Percentiles rank a stretch among this genome's conserved stretches.
Evolutionary conservation across 495 filamentous ascomycete genomes (phyloP).

Genomic region (Penicillium pulvis): DNA sequence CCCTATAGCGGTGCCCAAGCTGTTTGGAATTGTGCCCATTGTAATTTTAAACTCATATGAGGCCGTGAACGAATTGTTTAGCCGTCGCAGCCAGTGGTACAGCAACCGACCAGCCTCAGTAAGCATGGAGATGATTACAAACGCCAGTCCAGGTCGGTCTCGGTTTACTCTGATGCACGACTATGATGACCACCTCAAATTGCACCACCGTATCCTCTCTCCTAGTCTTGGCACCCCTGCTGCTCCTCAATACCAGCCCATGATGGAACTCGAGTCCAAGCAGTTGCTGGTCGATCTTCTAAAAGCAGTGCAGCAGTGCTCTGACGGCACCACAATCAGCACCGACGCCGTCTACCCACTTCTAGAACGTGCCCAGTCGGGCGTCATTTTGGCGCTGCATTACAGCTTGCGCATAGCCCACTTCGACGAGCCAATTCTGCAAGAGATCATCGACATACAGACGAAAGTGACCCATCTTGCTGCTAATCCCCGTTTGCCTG

Average conservation of each 20-base stretch:
- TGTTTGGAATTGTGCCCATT: slow-evolving; percentile 34
- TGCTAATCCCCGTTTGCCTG: slow-evolving; percentile 32
- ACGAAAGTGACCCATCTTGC: slow-evolving; percentile 29
- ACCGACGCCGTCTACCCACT: slow-evolving; percentile 25
- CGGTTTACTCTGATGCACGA: slow-evolving; percentile 36
- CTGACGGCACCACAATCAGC: slow-evolving; percentile 12
- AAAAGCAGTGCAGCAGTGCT: background rate
- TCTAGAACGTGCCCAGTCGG: slow-evolving; percentile 33
- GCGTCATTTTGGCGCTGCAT: slow-evolving; percentile 33
- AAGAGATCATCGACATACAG: slow-evolving; percentile 29
- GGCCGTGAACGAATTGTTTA: slow-evolving; percentile 36
- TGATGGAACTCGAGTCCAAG: slow-evolving; percentile 34
- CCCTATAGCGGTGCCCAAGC: slow-evolving; percentile 25
- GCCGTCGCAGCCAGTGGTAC: slow-evolving; percentile 38
- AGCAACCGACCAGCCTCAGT: slow-evolving; percentile 35
- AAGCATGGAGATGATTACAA: slow-evolving; percentile 38
- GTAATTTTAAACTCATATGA: slow-evolving; percentile 31
- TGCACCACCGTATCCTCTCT: slow-evolving; percentile 32
- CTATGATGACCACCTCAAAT: slow-evolving; percentile 32
- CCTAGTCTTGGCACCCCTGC: slow-evolving; percentile 27
- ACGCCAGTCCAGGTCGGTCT: slow-evolving; percentile 23
- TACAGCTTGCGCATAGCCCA: slow-evolving; percentile 38
- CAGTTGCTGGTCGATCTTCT: slow-evolving; percentile 29
- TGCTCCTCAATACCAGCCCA: slow-evolving; percentile 24
- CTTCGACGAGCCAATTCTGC: slow-evolving; percentile 30